phyloP scores from a whole-genome alignment of 306 rosid species.

The Begonia fuchsioides region DNA sequence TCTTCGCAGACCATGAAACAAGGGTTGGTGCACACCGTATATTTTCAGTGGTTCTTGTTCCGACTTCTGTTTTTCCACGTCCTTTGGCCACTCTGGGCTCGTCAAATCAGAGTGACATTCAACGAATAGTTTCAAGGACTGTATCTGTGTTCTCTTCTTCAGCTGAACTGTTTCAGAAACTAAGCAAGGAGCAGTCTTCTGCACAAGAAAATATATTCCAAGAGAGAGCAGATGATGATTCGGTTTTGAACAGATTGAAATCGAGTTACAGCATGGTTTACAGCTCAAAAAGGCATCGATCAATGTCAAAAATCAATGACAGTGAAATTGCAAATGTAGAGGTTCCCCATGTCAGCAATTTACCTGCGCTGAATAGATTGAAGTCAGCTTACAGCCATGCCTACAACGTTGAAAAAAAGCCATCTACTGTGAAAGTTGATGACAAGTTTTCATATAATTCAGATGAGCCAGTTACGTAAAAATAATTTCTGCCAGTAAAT shows the following conservation, averaged over 20 bases:
- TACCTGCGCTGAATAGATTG: slow-evolving; percentile 36
- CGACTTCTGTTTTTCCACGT: slow-evolving; percentile 51
- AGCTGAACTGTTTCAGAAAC: slow-evolving; percentile 82
- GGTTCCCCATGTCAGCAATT: slow-evolving; percentile 20
- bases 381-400: slow-evolving; percentile 34
- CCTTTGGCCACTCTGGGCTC: slow-evolving; percentile 18
- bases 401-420: slow-evolving; percentile 27
- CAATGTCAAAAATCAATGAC: background rate
- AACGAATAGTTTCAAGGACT: slow-evolving; percentile 66
- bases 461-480: slow-evolving; percentile 36
- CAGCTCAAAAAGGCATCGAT: slow-evolving; percentile 21
- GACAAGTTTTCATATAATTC: slow-evolving; percentile 22
- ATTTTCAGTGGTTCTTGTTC: slow-evolving; percentile 80
- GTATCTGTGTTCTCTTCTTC: slow-evolving; percentile 86
- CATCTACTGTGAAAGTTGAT: slow-evolving; percentile 14
- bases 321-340: slow-evolving; percentile 12
- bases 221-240: slow-evolving; percentile 23
- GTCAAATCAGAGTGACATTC: slow-evolving; percentile 33
- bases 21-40: slow-evolving; percentile 75
- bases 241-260: slow-evolving; percentile 49
- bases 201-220: slow-evolving; percentile 31
- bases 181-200: slow-evolving; percentile 42
- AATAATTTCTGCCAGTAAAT: too few relatives aligned
- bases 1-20: slow-evolving; percentile 85
- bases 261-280: slow-evolving; percentile 36